Evolutionary conservation across 2,329 filamentous ascomycete species (phyloP).

Genomic region (Botrytis sinoallii): DNA sequence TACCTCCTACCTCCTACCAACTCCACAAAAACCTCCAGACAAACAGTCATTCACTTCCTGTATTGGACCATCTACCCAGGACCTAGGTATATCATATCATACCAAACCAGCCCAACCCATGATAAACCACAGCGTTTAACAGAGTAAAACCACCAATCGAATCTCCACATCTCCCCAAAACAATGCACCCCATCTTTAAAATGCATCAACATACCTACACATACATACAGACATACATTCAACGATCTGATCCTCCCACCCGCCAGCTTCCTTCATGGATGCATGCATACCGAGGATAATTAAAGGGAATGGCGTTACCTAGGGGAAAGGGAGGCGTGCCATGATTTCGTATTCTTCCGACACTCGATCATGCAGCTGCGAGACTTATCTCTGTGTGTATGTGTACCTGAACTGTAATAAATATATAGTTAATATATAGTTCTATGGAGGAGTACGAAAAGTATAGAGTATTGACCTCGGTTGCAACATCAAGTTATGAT

Average conservation of each 20-base stretch:
- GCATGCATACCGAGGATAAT: background rate
- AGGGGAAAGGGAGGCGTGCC: background rate
- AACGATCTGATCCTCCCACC: too few relatives aligned
- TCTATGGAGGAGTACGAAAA: background rate
- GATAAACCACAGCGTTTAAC: conserved; percentile 1
- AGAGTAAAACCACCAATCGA: background rate
- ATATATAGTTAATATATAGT: background rate
- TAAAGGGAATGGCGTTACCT: background rate
- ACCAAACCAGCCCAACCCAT: background rate
- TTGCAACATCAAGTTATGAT: background rate
- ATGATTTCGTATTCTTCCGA: background rate
- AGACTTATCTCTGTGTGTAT: background rate
- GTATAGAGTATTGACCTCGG: background rate
- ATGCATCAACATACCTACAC: background rate
- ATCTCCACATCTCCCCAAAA: background rate
- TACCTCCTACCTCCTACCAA: too few relatives aligned
- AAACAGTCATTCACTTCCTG: background rate
- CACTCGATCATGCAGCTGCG: background rate
- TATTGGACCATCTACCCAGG: background rate
- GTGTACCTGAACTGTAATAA: background rate
- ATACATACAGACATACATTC: background rate
- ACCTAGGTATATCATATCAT: background rate
- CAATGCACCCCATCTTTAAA: conserved; percentile 7
- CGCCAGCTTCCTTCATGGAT: background rate
- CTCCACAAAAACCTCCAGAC: background rate